These are phyloP conservation scores for Emergomyces pasteurianus DNA, from an alignment of 2,329 filamentous ascomycete genomes.

Conservation along the genomic window DNA sequence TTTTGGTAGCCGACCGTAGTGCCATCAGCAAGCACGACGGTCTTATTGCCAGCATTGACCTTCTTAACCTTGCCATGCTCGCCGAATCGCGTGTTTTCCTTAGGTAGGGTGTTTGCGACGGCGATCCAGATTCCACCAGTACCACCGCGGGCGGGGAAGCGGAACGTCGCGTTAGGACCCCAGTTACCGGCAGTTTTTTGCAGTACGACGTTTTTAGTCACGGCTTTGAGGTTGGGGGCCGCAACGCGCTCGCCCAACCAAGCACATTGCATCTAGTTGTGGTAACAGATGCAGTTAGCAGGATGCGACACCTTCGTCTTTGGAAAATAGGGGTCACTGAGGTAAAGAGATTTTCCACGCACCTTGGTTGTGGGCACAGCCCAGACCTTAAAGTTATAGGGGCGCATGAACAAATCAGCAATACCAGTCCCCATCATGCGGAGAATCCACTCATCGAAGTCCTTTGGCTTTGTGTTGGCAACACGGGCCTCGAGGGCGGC, in stretches of 20 bases:
- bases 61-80: slow-evolving; percentile 72
- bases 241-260: slow-evolving; percentile 99
- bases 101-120: slow-evolving; percentile 81
- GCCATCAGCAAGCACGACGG: slow-evolving; percentile 70
- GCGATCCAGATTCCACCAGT: slow-evolving; percentile 99
- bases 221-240: slow-evolving; percentile 85
- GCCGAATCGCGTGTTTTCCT: slow-evolving; percentile 85
- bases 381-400: slow-evolving; percentile 99
- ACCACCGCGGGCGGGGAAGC: slow-evolving; percentile 88
- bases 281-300: not conserved
- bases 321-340: not conserved
- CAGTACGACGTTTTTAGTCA: slow-evolving; percentile 88
- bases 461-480: slow-evolving; percentile 86
- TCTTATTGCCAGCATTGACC: slow-evolving; percentile 76
- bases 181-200: slow-evolving; percentile 94
- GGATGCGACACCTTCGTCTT: not conserved
- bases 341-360: slow-evolving; percentile 20
- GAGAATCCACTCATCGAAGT: slow-evolving; percentile 98
- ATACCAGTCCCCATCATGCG: slow-evolving; percentile 82
- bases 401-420: slow-evolving; percentile 94
- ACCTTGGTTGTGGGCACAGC: slow-evolving; percentile 95
- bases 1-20: slow-evolving; percentile 83
- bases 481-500: slow-evolving; percentile 58
- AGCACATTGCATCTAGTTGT: slow-evolving; percentile 80
- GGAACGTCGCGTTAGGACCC: slow-evolving; percentile 97